Base-by-base conservation (phyloP, 306 rosid genomes). In the Acacia acuminata region DNA sequence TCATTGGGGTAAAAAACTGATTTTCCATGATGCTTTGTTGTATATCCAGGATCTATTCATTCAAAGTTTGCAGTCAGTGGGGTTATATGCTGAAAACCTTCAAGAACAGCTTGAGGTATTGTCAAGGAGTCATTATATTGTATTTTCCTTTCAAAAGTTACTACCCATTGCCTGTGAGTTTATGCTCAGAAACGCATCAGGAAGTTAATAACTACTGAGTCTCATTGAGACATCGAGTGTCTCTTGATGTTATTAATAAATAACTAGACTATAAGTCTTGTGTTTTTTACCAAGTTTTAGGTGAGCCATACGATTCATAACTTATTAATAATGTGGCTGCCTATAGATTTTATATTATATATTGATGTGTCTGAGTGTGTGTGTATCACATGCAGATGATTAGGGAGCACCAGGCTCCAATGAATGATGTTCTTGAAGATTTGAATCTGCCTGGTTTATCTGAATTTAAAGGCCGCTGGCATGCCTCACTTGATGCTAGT, bases 401-500 rank as follows among this genome's bases (percentile, higher is more conserved):
- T 76, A 87, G 82, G 86, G 88, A 87, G 66, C 88, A 87, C 68
- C 89, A 65, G 78, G 85, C 87, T 86, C 85, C 90, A 47, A 83
- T 85, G 68, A 71, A 85, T 82, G 94, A 92, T 86, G 83, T 87
- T 81, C 91, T 90, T 73, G 97, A 93, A 87, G 96, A 92, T 75
- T 71, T 87, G 74, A 87, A 88, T 79, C 97, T 93, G 78, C 99
- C 97, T 4, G 94, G 90, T 83, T 89, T 96, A 82, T 91, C 91
- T 82, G 99, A 96, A 81, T 90, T 93, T 78, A 90, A 85, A 90
- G 98, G 99, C 78, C 84, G 82, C 30, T 96, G 98, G 98, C 92
- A 43, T 85, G 99, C 98, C 76, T 96, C 96, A 89, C 92, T 96
- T 76, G 90, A 89, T 84, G 99, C 99, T 43, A 92, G 94, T 81